These are phyloP conservation scores for Mycosphaerella sp. DNA, from an alignment of 2,329 filamentous ascomycete genomes.

Conservation along the genomic window DNA sequence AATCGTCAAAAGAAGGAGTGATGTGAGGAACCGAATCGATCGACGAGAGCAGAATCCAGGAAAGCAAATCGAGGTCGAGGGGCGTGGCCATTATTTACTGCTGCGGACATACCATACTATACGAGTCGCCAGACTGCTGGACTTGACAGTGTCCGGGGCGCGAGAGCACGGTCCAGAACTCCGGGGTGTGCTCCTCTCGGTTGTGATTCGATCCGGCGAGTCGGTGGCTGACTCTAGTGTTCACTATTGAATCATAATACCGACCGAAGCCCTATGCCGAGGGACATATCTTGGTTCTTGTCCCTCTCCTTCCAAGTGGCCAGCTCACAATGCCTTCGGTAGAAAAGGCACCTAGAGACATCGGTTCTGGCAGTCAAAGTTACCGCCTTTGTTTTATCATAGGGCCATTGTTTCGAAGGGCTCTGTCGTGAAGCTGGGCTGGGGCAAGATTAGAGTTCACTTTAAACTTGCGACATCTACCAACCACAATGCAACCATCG, in stretches of 20 bases:
- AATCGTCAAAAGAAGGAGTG: neutral
- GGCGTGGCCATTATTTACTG: neutral
- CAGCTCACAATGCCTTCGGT: neutral
- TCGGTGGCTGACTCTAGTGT: constrained; percentile 4
- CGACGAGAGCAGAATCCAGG: neutral
- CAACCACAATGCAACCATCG: neutral
- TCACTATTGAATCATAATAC: neutral
- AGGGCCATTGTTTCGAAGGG: too few relatives aligned
- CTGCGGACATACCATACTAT: neutral
- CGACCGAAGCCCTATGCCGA: neutral
- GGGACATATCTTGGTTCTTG: neutral
- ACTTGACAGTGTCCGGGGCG: constrained; percentile 1
- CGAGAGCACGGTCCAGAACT: constrained; percentile 3
- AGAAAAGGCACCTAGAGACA: too few relatives aligned
- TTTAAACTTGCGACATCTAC: neutral
- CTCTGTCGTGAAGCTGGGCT: too few relatives aligned
- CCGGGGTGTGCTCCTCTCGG: neutral
- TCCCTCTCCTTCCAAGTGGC: neutral
- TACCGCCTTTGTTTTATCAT: too few relatives aligned
- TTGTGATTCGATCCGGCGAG: neutral
- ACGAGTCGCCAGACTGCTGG: neutral
- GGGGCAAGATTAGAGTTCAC: neutral
- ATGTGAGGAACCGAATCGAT: neutral
- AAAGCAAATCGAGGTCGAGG: constrained; percentile 6
- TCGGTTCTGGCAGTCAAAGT: neutral